phyloP scores from a whole-genome alignment of 805 yeast species.

The Metschnikowia cerradonensis region DNA sequence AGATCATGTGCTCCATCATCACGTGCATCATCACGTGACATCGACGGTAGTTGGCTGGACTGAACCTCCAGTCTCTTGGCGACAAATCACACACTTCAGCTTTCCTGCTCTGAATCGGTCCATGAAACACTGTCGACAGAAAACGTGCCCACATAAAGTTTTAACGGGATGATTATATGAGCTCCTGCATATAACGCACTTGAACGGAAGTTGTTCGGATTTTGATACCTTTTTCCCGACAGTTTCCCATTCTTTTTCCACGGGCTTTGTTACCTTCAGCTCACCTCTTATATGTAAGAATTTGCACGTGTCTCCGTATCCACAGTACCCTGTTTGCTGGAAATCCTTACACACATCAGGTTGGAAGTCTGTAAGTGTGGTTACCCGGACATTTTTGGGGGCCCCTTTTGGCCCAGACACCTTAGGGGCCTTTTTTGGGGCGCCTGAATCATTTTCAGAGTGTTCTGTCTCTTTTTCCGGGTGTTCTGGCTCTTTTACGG shows the following conservation, averaged over 20 bases:
- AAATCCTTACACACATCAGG: constrained; percentile 94
- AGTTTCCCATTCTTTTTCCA: constrained; percentile 67
- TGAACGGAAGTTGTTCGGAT: constrained; percentile 42
- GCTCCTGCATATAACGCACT: constrained; percentile 56
- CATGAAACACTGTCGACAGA: constrained; percentile 60
- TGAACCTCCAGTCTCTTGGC: constrained; percentile 55
- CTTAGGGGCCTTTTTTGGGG: neutral
- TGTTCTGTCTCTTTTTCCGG: constrained; percentile 1
- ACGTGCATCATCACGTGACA: neutral
- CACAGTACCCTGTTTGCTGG: constrained; percentile 89
- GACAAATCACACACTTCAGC: constrained; percentile 55
- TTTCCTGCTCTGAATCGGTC: constrained; percentile 36
- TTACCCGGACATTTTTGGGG: constrained; percentile 49
- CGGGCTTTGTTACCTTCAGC: constrained; percentile 64
- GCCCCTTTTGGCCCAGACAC: constrained; percentile 24
- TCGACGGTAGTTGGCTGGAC: constrained; percentile 44
- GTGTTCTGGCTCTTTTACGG: neutral
- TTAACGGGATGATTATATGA: constrained; percentile 54
- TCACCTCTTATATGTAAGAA: constrained; percentile 89
- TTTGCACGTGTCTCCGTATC: constrained; percentile 96
- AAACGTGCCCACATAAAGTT: constrained; percentile 60
- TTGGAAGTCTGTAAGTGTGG: constrained; percentile 78
- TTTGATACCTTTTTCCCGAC: constrained; percentile 18
- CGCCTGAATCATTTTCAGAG: neutral
- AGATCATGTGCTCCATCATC: neutral